Conservation (phyloP, 2,329 filamentous ascomycete genomes). For the Colletotrichum graminicola region DNA sequence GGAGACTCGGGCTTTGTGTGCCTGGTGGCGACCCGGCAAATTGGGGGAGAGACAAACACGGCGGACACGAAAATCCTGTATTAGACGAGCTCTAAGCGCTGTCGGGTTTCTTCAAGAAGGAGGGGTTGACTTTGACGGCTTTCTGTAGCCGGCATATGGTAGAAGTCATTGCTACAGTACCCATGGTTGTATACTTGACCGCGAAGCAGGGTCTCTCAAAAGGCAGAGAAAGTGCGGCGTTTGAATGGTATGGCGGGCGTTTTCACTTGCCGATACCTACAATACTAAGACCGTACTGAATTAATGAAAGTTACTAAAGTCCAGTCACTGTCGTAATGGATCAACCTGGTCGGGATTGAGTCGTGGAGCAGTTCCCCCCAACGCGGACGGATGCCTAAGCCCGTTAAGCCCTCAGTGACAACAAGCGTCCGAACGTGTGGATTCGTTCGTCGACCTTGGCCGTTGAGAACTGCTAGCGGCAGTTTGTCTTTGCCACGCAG, state of each 20-base stretch:
- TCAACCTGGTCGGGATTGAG: neutral
- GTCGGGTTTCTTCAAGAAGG: neutral
- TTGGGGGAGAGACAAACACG: conserved; percentile 67
- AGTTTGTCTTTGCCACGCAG: neutral
- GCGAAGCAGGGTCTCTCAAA: neutral
- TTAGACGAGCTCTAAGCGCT: conserved; percentile 32
- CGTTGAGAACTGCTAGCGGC: neutral
- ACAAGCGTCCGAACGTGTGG: neutral
- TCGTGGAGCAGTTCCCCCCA: neutral
- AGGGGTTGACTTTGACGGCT: neutral
- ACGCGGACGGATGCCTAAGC: neutral
- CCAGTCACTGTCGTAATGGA: neutral
- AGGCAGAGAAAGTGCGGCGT: neutral
- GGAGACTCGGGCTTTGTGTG: conserved; percentile 89
- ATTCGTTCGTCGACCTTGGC: neutral
- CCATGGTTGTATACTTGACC: neutral
- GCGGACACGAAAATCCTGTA: conserved; percentile 36
- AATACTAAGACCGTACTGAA: neutral
- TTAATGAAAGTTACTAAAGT: neutral
- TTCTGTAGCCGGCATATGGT: neutral
- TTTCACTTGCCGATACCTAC: neutral
- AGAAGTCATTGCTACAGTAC: neutral
- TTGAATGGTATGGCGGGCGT: neutral
- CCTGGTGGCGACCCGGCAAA: conserved; percentile 80
- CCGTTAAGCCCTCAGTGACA: neutral